Conservation (phyloP, 208 protist species). For the Trypanosoma cruzi region DNA sequence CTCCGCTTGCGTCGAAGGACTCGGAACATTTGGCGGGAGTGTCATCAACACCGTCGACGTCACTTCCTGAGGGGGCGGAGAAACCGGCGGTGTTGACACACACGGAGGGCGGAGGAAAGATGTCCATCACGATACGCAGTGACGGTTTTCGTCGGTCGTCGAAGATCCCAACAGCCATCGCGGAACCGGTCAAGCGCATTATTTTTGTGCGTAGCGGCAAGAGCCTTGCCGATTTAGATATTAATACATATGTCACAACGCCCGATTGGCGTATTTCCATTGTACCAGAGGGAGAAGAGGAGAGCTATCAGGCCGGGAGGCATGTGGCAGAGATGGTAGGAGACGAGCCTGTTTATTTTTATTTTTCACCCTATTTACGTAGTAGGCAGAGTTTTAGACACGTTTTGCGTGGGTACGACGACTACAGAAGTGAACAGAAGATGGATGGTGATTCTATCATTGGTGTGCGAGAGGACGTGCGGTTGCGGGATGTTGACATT, state of each 20-base stretch:
- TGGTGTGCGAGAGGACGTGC: slow-evolving; percentile 89
- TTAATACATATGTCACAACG: slow-evolving; percentile 61
- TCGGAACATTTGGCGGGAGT: neutral
- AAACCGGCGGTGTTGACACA: slow-evolving; percentile 3
- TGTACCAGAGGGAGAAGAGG: slow-evolving; percentile 62
- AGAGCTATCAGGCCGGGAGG: slow-evolving; percentile 66
- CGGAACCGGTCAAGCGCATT: slow-evolving; percentile 89
- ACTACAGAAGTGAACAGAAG: slow-evolving; percentile 25
- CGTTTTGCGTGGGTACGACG: slow-evolving; percentile 78
- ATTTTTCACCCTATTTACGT: slow-evolving; percentile 91
- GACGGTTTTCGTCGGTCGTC: slow-evolving; percentile 8
- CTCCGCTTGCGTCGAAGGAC: neutral
- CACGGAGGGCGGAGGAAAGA: slow-evolving; percentile 9
- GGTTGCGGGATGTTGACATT: slow-evolving; percentile 93
- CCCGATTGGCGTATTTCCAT: slow-evolving; percentile 93
- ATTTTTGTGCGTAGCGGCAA: slow-evolving; percentile 86
- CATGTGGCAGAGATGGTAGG: slow-evolving; percentile 74
- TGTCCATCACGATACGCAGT: slow-evolving; percentile 78
- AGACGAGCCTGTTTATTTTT: slow-evolving; percentile 86
- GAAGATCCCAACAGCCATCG: slow-evolving; percentile 29
- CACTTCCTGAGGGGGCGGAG: neutral
- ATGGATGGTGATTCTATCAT: slow-evolving; percentile 58
- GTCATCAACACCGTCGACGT: neutral
- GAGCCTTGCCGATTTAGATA: slow-evolving; percentile 77
- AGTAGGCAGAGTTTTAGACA: slow-evolving; percentile 77